Conservation (phyloP, 2,329 filamentous ascomycete species). For the Botrytis cinerea region DNA sequence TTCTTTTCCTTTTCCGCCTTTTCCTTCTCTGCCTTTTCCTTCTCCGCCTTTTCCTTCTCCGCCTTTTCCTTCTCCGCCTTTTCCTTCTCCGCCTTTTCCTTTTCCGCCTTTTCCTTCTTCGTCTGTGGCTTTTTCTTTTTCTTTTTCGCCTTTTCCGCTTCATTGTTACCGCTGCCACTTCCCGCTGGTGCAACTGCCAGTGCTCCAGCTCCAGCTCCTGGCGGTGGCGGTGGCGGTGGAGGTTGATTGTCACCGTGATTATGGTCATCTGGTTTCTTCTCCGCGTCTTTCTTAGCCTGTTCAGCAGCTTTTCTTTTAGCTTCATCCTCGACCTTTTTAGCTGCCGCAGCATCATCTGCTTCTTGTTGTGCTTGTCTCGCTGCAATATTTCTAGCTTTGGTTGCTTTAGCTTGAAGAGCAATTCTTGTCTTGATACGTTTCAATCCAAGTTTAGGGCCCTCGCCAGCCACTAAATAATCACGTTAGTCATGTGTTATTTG, state of each 20-base stretch:
- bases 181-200: not conserved
- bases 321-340: not conserved
- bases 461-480: constrained; percentile 3
- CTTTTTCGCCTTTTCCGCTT: not conserved
- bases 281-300: not conserved
- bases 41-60: not conserved
- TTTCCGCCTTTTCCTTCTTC: not conserved
- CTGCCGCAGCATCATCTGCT: not conserved
- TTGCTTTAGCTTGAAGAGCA: constrained; percentile 10
- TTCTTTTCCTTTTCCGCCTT: not conserved
- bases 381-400: not conserved
- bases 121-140: not conserved
- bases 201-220: not conserved
- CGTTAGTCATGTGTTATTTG: not conserved
- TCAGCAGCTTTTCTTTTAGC: not conserved
- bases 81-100: too few species aligned
- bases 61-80: not conserved
- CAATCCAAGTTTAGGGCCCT: constrained; percentile 17
- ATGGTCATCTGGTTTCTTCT: not conserved
- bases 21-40: not conserved
- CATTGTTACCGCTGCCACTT: not conserved
- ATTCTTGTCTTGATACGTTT: constrained; percentile 18
- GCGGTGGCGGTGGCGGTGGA: not conserved
- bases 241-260: not conserved
- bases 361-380: not conserved